Evolutionary conservation across 2,329 filamentous ascomycete genomes (phyloP).

Genomic region (Xylariaceae sp.): DNA sequence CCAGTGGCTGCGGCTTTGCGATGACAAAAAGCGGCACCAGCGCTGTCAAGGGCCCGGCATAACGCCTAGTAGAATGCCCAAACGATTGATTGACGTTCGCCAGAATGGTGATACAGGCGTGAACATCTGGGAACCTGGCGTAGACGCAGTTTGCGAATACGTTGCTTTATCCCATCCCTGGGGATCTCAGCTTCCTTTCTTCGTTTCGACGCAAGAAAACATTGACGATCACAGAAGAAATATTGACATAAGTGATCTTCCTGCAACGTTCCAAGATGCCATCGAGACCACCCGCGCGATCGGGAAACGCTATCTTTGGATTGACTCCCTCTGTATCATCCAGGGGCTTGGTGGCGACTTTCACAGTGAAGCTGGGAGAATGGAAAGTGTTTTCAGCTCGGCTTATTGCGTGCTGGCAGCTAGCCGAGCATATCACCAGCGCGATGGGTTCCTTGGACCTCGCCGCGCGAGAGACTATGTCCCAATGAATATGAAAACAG

Average conservation of each 20-base stretch:
- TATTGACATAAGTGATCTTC: not conserved
- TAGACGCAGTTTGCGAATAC: not conserved
- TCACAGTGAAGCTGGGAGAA: not conserved
- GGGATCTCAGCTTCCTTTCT: not conserved
- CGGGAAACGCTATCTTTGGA: not conserved
- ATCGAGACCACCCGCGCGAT: not conserved
- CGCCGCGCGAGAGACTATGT: not conserved
- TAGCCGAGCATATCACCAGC: not conserved
- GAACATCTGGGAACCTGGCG: not conserved
- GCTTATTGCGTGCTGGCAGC: constrained; percentile 1
- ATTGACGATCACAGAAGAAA: not conserved
- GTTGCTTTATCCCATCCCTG: constrained; percentile 1
- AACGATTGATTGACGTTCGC: not conserved
- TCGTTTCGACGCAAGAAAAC: not conserved
- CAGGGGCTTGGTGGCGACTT: not conserved
- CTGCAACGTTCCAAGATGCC: constrained; percentile 2
- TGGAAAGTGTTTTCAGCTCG: constrained; percentile 3
- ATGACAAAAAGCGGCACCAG: not conserved
- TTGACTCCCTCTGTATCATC: constrained; percentile 1
- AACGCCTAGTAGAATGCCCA: not conserved
- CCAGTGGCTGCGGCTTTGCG: not conserved
- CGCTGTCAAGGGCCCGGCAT: too few relatives aligned
- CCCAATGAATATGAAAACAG: not conserved
- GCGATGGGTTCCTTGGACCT: constrained; percentile 22
- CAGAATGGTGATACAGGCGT: not conserved